Percentiles rank a stretch among this genome's conserved stretches.
Evolutionary conservation across 2,329 filamentous ascomycete species (phyloP).

Genomic region (Talaromyces funiculosus): DNA sequence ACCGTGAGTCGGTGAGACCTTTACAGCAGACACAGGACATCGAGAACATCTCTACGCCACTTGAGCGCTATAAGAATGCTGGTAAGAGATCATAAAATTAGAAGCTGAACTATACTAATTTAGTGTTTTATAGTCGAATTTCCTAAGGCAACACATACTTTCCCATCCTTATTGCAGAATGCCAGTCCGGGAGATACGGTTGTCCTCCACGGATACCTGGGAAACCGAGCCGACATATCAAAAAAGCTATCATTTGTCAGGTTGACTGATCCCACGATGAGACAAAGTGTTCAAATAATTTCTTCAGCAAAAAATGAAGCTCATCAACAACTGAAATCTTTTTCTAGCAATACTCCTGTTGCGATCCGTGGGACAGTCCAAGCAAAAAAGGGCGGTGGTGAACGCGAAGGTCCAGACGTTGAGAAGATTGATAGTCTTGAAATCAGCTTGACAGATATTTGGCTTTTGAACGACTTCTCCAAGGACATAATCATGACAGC

Average conservation of each 20-base stretch:
- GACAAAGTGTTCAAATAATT: constrained; percentile 46
- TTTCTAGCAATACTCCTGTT: constrained; percentile 51
- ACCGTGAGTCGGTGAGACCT: constrained; percentile 17
- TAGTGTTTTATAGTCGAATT: constrained; percentile 38
- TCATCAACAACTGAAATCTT: constrained; percentile 38
- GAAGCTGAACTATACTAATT: neutral
- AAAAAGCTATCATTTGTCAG: constrained; percentile 67
- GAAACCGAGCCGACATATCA: constrained; percentile 60
- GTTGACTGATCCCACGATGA: constrained; percentile 42
- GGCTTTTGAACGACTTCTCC: constrained; percentile 67
- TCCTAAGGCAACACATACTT: constrained; percentile 39
- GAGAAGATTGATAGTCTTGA: constrained; percentile 46
- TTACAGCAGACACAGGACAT: constrained; percentile 17
- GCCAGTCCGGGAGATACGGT: constrained; percentile 39
- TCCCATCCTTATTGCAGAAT: constrained; percentile 29
- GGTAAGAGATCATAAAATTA: constrained; percentile 26
- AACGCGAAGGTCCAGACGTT: constrained; percentile 25
- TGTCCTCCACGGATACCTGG: constrained; percentile 65
- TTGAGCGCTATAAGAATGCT: constrained; percentile 43
- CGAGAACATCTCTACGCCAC: constrained; percentile 18
- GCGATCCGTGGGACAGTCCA: constrained; percentile 47
- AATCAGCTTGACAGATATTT: constrained; percentile 57
- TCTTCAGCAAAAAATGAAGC: constrained; percentile 36
- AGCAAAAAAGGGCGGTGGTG: constrained; percentile 26
- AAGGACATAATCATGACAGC: constrained; percentile 70